These are phyloP conservation scores for Helicocarpus griseus DNA, from an alignment of 2,329 filamentous ascomycete species.

Conservation along the genomic window DNA sequence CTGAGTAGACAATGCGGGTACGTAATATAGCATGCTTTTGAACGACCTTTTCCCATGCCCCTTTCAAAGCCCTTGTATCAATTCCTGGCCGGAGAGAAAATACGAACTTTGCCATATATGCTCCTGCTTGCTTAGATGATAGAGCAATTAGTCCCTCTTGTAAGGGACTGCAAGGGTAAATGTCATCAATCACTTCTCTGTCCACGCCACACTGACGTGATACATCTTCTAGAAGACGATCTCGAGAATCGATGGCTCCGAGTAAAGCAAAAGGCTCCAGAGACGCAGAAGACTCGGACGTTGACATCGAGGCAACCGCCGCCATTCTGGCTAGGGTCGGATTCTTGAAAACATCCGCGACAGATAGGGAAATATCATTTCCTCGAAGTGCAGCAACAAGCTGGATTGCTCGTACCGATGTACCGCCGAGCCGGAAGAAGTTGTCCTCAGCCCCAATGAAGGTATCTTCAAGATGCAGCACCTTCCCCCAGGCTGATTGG, in stretches of 20 bases:
- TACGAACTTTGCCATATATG: constrained; percentile 40
- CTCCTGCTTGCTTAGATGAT: constrained; percentile 38
- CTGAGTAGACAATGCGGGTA: constrained; percentile 37
- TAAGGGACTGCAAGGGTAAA: constrained; percentile 36
- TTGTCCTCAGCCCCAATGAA: constrained; percentile 35
- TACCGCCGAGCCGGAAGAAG: constrained; percentile 39
- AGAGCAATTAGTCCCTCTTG: constrained; percentile 40
- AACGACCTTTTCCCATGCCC: constrained; percentile 38
- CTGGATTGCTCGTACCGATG: constrained; percentile 40
- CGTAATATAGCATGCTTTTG: constrained; percentile 39
- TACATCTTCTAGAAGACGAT: constrained; percentile 10
- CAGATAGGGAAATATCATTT: constrained; percentile 31
- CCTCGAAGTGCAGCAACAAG: constrained; percentile 33
- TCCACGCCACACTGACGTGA: constrained; percentile 23
- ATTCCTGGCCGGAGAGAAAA: constrained; percentile 30
- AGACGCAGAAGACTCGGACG: neutral
- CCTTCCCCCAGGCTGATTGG: constrained; percentile 28
- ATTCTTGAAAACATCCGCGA: constrained; percentile 35
- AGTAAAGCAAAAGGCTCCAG: neutral
- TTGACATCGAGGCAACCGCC: neutral
- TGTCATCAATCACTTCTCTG: constrained; percentile 23
- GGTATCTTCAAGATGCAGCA: constrained; percentile 27
- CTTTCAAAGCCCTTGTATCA: constrained; percentile 35
- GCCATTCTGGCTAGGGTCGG: constrained; percentile 35
- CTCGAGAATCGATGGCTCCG: neutral